Evolutionary conservation across 179 eudicot genomes (phyloP).

Genomic region (Beta macrorhiza): DNA sequence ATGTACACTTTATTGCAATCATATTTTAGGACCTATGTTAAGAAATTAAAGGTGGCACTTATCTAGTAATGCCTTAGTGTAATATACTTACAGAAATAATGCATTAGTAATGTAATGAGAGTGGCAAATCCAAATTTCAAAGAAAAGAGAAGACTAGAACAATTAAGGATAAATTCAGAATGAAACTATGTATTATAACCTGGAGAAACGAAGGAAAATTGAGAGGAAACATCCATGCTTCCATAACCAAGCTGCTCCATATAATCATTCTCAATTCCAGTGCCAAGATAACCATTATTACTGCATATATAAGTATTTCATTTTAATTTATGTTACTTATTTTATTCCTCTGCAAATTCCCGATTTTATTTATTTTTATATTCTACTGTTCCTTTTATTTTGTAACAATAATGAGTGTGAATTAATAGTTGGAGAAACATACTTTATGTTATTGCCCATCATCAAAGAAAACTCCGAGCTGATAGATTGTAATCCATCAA

Average conservation of each 20-base stretch:
- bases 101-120: background rate
- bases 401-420: background rate
- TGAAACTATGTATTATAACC: conserved; percentile 4
- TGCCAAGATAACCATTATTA: conserved; percentile 23
- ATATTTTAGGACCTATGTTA: too few species aligned
- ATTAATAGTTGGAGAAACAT: background rate
- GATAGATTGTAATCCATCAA: conserved; percentile 23
- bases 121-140: background rate
- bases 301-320: background rate
- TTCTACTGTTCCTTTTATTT: background rate
- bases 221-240: conserved; percentile 26
- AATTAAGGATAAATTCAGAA: background rate
- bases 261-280: conserved; percentile 21
- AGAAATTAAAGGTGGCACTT: too few species aligned
- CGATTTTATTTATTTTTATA: too few species aligned
- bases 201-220: conserved; percentile 29
- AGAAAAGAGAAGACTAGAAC: background rate
- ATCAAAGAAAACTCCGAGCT: conserved; percentile 25
- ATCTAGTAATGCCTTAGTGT: too few species aligned
- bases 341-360: too few species aligned
- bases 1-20: too few species aligned
- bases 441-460: conserved; percentile 33
- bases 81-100: background rate
- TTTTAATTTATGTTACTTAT: too few species aligned
- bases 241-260: conserved; percentile 27